A percentile compares a stretch with the other conserved stretches of the same genome.
These are phyloP conservation scores for Endotrypanum monterogeii DNA, from an alignment of 208 protist genomes.

Conservation along the genomic window DNA sequence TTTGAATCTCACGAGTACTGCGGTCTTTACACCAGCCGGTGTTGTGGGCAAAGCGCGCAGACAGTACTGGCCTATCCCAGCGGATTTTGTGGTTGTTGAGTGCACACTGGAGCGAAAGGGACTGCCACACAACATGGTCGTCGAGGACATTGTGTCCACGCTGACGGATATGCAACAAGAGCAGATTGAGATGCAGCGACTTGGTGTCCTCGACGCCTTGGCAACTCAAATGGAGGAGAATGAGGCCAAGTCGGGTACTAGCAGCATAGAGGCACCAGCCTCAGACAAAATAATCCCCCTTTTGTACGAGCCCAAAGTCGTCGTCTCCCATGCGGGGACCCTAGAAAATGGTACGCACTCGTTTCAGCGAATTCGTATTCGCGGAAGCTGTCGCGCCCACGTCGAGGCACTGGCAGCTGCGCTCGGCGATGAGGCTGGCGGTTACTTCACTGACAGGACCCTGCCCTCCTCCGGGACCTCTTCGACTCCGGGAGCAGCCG, in stretches of 20 bases:
- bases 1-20: neutral
- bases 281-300: conserved; percentile 59
- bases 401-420: conserved; percentile 63
- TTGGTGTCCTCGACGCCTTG: conserved; percentile 59
- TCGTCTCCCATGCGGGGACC: conserved; percentile 78
- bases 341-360: conserved; percentile 82
- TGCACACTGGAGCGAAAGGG: conserved; percentile 82
- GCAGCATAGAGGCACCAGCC: neutral
- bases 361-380: conserved; percentile 88
- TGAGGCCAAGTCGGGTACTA: conserved; percentile 2
- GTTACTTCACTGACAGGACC: conserved; percentile 67
- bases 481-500: neutral
- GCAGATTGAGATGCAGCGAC: conserved; percentile 65
- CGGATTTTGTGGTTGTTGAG: conserved; percentile 83
- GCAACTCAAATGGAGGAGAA: conserved; percentile 17
- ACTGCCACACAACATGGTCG: conserved; percentile 80
- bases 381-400: conserved; percentile 80
- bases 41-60: conserved; percentile 11
- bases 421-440: conserved; percentile 41
- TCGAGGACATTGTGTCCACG: conserved; percentile 77
- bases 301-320: conserved; percentile 81
- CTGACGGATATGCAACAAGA: conserved; percentile 76
- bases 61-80: conserved; percentile 49
- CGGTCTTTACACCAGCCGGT: neutral
- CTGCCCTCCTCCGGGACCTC: conserved; percentile 5